Conservation (phyloP, 805 yeast species). For the Ogataea thermomethanolica region DNA sequence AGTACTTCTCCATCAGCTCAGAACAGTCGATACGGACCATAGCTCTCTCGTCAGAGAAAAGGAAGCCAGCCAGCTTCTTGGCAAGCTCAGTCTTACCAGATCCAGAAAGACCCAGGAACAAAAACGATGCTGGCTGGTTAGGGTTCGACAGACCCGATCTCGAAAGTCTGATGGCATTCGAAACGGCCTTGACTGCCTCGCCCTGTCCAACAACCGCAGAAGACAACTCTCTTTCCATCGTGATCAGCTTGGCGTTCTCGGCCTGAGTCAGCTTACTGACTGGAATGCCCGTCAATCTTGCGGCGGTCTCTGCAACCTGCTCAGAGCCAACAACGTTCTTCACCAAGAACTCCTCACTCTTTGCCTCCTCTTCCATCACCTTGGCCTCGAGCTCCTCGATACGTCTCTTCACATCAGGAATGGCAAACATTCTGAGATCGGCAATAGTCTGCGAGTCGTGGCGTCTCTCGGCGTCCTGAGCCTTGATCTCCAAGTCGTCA, state of each 20-base stretch:
- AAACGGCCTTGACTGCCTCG: conserved; percentile 93
- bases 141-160: conserved; percentile 97
- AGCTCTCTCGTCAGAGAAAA: conserved; percentile 93
- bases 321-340: conserved; percentile 83
- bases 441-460: conserved; percentile 93
- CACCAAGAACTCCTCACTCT: conserved; percentile 53
- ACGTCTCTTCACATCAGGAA: conserved; percentile 81
- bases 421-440: conserved; percentile 94
- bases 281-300: conserved; percentile 84
- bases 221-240: conserved; percentile 86
- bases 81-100: conserved; percentile 99
- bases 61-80: conserved; percentile 92
- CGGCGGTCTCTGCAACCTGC: conserved; percentile 49
- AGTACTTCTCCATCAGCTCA: conserved; percentile 91
- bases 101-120: conserved; percentile 93
- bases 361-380: conserved; percentile 68
- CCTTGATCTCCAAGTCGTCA: conserved; percentile 90
- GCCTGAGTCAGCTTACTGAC: conserved; percentile 92
- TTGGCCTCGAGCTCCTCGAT: conserved; percentile 71
- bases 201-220: conserved; percentile 89
- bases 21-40: conserved; percentile 98
- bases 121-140: conserved; percentile 91
- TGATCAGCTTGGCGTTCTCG: conserved; percentile 88
- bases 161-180: conserved; percentile 88
- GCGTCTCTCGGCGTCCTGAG: conserved; percentile 95